Evolutionary conservation across 495 filamentous ascomycete genomes (phyloP).

Genomic region (Tuber brumale): DNA sequence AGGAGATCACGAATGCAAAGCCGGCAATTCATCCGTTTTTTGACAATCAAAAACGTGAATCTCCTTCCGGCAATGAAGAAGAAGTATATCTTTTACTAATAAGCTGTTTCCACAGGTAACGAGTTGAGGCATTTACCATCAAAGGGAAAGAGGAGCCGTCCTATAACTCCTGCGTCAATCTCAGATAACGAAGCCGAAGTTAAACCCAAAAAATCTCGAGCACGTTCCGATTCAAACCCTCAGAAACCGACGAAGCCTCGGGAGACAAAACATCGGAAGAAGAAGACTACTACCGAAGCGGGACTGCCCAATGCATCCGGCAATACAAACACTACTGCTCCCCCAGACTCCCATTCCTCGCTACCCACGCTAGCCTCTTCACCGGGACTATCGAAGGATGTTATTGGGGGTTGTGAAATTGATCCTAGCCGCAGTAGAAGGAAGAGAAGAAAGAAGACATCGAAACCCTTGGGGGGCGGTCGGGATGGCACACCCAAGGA

Average conservation of each 20-base stretch:
- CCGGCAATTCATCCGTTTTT: neutral
- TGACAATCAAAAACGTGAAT: neutral
- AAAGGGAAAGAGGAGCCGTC: constrained; percentile 11
- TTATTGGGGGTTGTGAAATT: constrained; percentile 10
- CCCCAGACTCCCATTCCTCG: constrained; percentile 19
- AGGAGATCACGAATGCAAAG: neutral
- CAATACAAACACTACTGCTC: neutral
- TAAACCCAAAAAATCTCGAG: constrained; percentile 9
- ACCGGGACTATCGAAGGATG: neutral
- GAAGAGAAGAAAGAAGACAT: constrained; percentile 51
- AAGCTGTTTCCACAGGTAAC: neutral
- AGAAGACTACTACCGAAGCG: constrained; percentile 17
- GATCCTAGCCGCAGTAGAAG: constrained; percentile 47
- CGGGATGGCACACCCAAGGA: constrained; percentile 14
- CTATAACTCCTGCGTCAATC: constrained; percentile 26
- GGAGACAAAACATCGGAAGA: constrained; percentile 14
- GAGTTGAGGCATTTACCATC: neutral
- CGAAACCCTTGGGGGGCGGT: constrained; percentile 15
- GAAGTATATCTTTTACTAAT: neutral
- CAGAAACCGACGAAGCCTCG: constrained; percentile 5
- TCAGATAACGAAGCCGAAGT: constrained; percentile 21
- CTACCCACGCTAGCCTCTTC: constrained; percentile 22
- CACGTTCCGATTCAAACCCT: constrained; percentile 11
- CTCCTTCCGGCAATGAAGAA: neutral
- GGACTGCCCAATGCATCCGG: neutral